Base-by-base conservation (phyloP, 208 protist genomes). In the Histomonas meleagridis region DNA sequence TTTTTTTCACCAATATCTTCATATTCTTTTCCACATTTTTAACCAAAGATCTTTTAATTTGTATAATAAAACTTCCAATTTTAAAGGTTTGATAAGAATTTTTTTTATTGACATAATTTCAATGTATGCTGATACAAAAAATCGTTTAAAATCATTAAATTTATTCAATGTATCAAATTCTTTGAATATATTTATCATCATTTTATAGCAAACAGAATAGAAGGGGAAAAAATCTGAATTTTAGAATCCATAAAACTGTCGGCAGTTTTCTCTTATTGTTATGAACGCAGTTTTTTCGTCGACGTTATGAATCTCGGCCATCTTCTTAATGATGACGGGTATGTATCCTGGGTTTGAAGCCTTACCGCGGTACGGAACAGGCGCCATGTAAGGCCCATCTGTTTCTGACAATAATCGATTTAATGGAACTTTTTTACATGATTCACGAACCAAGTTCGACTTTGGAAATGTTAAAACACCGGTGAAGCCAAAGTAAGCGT, bases 321-420 rank as follows among this genome's bases (percentile, higher is more conserved):
- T 93, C 40, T 93, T 81, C 69, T 96, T 91, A 16, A 93, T 93
- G 28, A 95, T 95, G 23, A 90, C 57, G 32, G 95, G 95, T 55
- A 96, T 93, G 38, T 95, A 93, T 32, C 95, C 95, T 53, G 95
- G 92, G 43, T 96, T 94, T n/a, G 93, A 81, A 1, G 70, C n/a
- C 35, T 94, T 95, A 28, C 93, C 94, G 43, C 95, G 79, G 49
- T 92, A 95, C 62, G 95, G 95, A 60, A 93, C 70, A 23, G 95
- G 95, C 21, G 93, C 92, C 95, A 96, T 96, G 92, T 94, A 96
- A 32, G 95, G 95, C 28, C 94, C 95, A 86, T 96, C 95, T 38
- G 95, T 96, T 79, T 96, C 95, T 21, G 96, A 70, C 1, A 96
- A 60, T 0, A 96, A 86, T 16, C 95, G 46, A 21, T 96, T 93